Evolutionary conservation across 176 grass and related monocot genomes (phyloP), one percentile per base, ranked within the genome.

Genomic region (Hyparrhenia diplandra): DNA sequence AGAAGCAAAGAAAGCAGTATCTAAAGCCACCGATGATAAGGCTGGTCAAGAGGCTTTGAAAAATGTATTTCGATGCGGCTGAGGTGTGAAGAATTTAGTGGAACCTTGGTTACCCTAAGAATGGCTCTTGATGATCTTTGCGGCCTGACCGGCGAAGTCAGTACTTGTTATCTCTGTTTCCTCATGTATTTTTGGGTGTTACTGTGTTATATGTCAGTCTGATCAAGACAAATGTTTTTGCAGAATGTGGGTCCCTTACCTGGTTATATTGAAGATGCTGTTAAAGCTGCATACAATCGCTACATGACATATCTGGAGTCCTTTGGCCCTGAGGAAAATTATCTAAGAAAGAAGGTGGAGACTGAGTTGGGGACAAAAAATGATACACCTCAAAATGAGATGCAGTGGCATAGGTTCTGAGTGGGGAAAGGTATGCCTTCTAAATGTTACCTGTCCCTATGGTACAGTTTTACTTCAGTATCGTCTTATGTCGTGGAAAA

Each of bases 321-420:
- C 14, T 99, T 95, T 80, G 82, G 87, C 8, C 90, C 86, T 64
- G 86, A 93, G 4, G 96, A 99, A 49, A 29, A 76, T 31, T 95
- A 89, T 81, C 84, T 99, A 83, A 72, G 63, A 60, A 95, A 95
- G 84, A 99, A 99, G 54, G 88, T 99, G 47, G 96, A 99, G 86
- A 89, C 85, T 82, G 96, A 99, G 76, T 76, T 99, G 72, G 93
- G 92, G 46, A 99, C 90, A 68, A 95, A 95, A n/a, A 92, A 88
- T 99, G 92, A 99, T 99, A 84, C 96, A 99, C 77, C 72, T 99
- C 74, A 99, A 95, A 73, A 99, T 99, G 96, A 87, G 92, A 84
- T 99, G 96, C 88, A 89, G 82, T 74, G 90, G 90, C 54, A 93
- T 99, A 79, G 92, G 92, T 59, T 89, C 92, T 5, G 96, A 99